Evolutionary conservation across 2,329 filamentous ascomycete species (phyloP).

Genomic region (Didymellaceae sp.): DNA sequence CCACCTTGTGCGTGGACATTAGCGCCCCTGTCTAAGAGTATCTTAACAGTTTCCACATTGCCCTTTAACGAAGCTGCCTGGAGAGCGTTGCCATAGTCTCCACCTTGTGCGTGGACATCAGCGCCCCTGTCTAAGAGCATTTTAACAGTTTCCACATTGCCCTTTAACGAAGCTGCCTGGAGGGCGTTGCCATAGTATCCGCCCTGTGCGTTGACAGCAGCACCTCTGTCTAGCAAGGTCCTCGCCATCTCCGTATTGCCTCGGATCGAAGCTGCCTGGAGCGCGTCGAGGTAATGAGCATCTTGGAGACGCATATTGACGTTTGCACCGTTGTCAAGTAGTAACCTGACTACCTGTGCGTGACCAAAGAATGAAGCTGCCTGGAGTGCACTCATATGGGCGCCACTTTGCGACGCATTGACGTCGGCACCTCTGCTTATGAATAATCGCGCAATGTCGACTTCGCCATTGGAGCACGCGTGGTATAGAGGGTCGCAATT

Average conservation of each 20-base stretch:
- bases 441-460: not conserved
- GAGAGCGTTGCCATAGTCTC: not conserved
- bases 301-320: not conserved
- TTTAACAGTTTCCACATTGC: not conserved
- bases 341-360: not conserved
- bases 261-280: not conserved
- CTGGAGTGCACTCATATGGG: not conserved
- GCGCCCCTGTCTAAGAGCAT: not conserved
- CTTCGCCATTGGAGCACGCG: not conserved
- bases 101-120: not conserved
- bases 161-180: not conserved
- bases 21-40: not conserved
- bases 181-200: not conserved
- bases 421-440: not conserved
- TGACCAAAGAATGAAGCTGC: not conserved
- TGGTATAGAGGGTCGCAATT: constrained; percentile 12
- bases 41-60: not conserved
- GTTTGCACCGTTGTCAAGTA: not conserved
- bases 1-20: not conserved
- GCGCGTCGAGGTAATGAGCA: not conserved
- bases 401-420: not conserved
- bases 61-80: not conserved
- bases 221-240: not conserved
- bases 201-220: not conserved
- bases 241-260: not conserved